Evolutionary conservation across 495 filamentous ascomycete genomes (phyloP).

Genomic region (Talaromyces liani): DNA sequence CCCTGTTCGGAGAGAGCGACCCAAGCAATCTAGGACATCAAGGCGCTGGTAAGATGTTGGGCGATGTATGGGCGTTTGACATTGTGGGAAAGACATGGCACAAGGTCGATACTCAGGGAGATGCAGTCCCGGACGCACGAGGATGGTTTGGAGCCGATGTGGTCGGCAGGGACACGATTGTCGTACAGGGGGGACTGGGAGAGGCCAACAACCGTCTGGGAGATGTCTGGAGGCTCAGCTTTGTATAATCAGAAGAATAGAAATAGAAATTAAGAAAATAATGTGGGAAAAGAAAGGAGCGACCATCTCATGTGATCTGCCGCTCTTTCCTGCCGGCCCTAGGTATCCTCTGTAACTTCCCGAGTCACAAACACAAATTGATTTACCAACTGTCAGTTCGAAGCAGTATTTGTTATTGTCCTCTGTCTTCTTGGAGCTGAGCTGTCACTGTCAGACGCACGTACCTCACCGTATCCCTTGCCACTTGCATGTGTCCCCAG

Average conservation of each 20-base stretch:
- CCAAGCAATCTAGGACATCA: slow-evolving; percentile 54
- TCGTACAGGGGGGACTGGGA: slow-evolving; percentile 40
- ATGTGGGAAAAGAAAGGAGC: background rate
- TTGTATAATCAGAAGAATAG: background rate
- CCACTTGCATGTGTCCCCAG: too few relatives aligned
- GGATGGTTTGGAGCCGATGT: slow-evolving; percentile 42
- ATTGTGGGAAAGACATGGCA: slow-evolving; percentile 45
- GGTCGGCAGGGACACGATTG: slow-evolving; percentile 18
- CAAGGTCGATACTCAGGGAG: slow-evolving; percentile 41
- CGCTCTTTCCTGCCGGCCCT: background rate
- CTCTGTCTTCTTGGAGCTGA: too few relatives aligned
- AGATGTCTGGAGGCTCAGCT: slow-evolving; percentile 36
- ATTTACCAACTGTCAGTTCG: too few relatives aligned
- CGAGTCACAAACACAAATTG: too few relatives aligned
- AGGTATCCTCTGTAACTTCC: too few relatives aligned
- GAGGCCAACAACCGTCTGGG: slow-evolving; percentile 38
- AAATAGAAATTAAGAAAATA: background rate
- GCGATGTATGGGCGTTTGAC: slow-evolving; percentile 71
- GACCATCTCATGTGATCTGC: background rate
- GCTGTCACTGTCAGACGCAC: too few relatives aligned
- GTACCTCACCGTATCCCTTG: too few relatives aligned
- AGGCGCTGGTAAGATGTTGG: slow-evolving; percentile 60
- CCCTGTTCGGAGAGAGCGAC: slow-evolving; percentile 61
- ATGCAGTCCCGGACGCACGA: slow-evolving; percentile 28
- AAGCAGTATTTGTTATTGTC: too few relatives aligned